Evolutionary conservation across 2,329 filamentous ascomycete species (phyloP).

Genomic region (Teratosphaeria zuluensis): DNA sequence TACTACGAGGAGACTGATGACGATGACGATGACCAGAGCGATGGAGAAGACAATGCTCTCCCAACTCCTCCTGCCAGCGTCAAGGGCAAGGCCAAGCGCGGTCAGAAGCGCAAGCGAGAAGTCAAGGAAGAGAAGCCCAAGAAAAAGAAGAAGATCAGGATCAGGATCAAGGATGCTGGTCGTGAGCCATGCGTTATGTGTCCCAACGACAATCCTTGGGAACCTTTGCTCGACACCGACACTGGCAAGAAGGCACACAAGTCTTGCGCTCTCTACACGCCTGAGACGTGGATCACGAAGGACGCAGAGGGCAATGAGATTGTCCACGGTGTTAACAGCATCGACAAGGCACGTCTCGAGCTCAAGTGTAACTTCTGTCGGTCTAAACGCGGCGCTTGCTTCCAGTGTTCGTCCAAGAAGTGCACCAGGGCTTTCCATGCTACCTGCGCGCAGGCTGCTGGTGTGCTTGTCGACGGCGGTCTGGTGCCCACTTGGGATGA

Average conservation of each 20-base stretch:
- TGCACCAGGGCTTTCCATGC: constrained; percentile 90
- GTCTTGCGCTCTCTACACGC: constrained; percentile 80
- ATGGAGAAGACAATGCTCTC: constrained; percentile 50
- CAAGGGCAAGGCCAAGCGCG: constrained; percentile 52
- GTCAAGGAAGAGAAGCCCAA: constrained; percentile 42
- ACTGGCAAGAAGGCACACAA: constrained; percentile 81
- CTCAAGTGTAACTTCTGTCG: constrained; percentile 93
- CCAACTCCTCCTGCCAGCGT: constrained; percentile 71
- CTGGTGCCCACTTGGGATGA: constrained; percentile 79
- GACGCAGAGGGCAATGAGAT: constrained; percentile 58
- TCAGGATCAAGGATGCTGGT: constrained; percentile 60
- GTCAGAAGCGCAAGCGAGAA: constrained; percentile 60
- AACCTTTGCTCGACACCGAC: constrained; percentile 77
- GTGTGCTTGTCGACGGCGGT: constrained; percentile 82
- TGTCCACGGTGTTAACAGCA: constrained; percentile 67
- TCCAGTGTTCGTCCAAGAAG: constrained; percentile 93
- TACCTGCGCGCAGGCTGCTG: constrained; percentile 84
- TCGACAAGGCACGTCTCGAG: constrained; percentile 78
- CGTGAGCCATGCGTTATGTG: constrained; percentile 84
- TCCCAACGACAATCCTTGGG: constrained; percentile 75
- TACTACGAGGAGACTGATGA: constrained; percentile 73
- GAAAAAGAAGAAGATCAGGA: constrained; percentile 66
- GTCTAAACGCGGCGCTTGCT: constrained; percentile 88
- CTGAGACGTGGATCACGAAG: constrained; percentile 77
- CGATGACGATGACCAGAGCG: constrained; percentile 45